phyloP scores from a whole-genome alignment of 2,329 filamentous ascomycete species.

The Cordyceps farinosa region DNA sequence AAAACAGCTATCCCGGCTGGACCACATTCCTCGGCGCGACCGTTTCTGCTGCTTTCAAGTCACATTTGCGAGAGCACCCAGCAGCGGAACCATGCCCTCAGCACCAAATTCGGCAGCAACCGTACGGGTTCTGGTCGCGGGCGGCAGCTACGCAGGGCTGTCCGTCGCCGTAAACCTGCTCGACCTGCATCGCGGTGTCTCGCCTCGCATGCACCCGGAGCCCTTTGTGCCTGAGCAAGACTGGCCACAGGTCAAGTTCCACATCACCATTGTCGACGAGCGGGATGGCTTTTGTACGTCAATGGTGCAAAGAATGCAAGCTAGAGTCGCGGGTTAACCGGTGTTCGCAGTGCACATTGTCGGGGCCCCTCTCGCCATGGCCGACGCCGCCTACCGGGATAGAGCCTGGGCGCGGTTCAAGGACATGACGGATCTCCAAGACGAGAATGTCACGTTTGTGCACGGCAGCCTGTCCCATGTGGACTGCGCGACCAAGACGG shows the following conservation, averaged over 20 bases:
- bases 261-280: slow-evolving; percentile 73
- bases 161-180: slow-evolving; percentile 63
- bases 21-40: too few relatives aligned
- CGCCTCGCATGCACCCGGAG: slow-evolving; percentile 41
- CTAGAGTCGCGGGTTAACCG: too few relatives aligned
- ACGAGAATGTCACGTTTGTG: slow-evolving; percentile 23
- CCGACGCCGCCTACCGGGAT: slow-evolving; percentile 47
- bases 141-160: slow-evolving; percentile 66
- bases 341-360: slow-evolving; percentile 16
- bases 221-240: slow-evolving; percentile 37
- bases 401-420: slow-evolving; percentile 68
- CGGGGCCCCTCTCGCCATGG: slow-evolving; percentile 7
- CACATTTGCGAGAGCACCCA: too few relatives aligned
- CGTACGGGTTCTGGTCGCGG: slow-evolving; percentile 29
- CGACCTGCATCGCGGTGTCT: slow-evolving; percentile 59
- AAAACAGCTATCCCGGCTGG: too few relatives aligned
- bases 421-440: slow-evolving; percentile 62
- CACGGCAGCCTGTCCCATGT: slow-evolving; percentile 37
- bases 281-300: slow-evolving; percentile 72
- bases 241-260: slow-evolving; percentile 50
- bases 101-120: not conserved
- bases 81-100: not conserved
- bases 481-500: slow-evolving; percentile 56
- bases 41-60: too few relatives aligned
- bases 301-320: too few relatives aligned